Evolutionary conservation across 768 basidiomycete species (phyloP).

Genomic region (Suillus paluster): DNA sequence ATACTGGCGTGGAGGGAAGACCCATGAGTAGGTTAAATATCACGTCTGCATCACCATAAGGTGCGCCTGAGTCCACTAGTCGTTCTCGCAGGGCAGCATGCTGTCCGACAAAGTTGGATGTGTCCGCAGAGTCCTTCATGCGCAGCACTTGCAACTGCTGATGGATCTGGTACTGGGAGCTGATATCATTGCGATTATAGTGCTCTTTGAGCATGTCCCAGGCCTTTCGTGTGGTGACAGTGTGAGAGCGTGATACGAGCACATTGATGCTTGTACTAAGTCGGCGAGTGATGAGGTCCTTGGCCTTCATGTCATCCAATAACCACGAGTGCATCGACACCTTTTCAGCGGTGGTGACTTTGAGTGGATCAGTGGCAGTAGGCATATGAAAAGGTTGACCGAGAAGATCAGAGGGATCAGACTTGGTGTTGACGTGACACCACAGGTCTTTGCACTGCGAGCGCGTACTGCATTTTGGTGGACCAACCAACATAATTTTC

Average conservation of each 20-base stretch:
- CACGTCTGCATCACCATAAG: neutral
- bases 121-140: neutral
- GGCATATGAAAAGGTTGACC: too few relatives aligned
- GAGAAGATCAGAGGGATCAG: too few relatives aligned
- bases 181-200: neutral
- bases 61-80: neutral
- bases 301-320: neutral
- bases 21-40: neutral
- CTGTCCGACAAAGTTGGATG: neutral
- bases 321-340: too few relatives aligned
- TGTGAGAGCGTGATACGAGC: neutral
- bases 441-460: too few relatives aligned
- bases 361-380: too few relatives aligned
- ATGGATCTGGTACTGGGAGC: neutral
- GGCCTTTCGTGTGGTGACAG: neutral
- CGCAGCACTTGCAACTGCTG: neutral
- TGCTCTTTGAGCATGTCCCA: neutral
- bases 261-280: rapidly evolving
- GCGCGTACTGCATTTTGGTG: too few relatives aligned
- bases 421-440: too few relatives aligned
- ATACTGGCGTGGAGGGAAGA: neutral
- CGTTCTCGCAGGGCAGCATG: neutral
- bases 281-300: neutral
- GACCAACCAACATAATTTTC: too few relatives aligned
- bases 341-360: too few relatives aligned